Conservation (phyloP, 768 basidiomycete genomes). For the Lactarius akahatsu region DNA sequence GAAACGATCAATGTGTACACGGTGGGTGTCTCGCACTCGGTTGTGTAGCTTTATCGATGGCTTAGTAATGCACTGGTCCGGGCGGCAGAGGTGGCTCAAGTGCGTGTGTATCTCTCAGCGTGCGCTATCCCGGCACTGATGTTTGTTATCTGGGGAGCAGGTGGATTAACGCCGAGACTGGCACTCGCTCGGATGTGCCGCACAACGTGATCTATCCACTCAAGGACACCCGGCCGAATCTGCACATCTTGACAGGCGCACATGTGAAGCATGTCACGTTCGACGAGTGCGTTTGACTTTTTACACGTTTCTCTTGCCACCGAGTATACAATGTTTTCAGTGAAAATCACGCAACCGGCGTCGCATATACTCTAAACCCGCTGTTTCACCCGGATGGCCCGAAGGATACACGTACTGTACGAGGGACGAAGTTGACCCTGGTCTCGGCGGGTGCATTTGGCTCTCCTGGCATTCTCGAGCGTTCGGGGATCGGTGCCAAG, state of each 20-base stretch:
- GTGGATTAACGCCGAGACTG: slow-evolving; percentile 50
- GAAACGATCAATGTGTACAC: too few relatives aligned
- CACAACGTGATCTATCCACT: slow-evolving; percentile 42
- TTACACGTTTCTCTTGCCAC: not conserved
- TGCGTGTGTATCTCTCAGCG: not conserved
- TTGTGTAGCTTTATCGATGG: not conserved
- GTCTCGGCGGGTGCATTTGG: slow-evolving; percentile 44
- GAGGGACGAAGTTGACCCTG: slow-evolving; percentile 40
- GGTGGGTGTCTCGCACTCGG: slow-evolving; percentile 12
- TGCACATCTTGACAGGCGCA: slow-evolving; percentile 37
- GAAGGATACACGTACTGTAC: slow-evolving; percentile 26
- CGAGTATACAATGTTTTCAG: slow-evolving; percentile 26
- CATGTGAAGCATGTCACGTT: slow-evolving; percentile 39
- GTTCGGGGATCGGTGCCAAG: slow-evolving; percentile 46
- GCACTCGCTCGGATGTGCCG: slow-evolving; percentile 55
- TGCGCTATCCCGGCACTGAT: not conserved
- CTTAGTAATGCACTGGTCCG: slow-evolving; percentile 24
- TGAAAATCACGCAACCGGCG: slow-evolving; percentile 39
- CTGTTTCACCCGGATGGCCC: slow-evolving; percentile 31
- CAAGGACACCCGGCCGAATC: slow-evolving; percentile 35
- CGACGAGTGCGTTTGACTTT: slow-evolving; percentile 34
- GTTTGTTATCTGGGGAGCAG: slow-evolving; percentile 36
- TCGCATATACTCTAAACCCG: slow-evolving; percentile 38
- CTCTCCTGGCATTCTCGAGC: slow-evolving; percentile 53
- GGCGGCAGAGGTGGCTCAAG: slow-evolving; percentile 37